Evolutionary conservation across 768 basidiomycete species (phyloP), one percentile per base, ranked within the genome.

Genomic region (Collybia nuda): DNA sequence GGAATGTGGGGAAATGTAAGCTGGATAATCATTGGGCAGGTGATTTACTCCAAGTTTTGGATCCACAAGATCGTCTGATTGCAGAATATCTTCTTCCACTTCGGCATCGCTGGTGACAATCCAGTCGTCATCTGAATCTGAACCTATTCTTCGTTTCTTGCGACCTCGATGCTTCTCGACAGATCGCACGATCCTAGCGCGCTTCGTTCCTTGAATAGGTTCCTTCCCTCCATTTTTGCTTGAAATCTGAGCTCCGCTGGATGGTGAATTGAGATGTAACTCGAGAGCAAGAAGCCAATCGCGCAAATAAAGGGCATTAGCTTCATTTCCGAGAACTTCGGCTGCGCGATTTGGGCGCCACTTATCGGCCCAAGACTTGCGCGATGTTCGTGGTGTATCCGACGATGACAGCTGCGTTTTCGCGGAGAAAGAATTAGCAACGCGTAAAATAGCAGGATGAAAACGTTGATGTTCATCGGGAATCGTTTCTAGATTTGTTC

Each of bases 261-360:
- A 47, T 17, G n/a, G 11, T 38, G 54, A 55, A 39, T 73, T 68
- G 17, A 78, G 65, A n/a, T 80, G 78, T 19, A 93, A 58, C 54
- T 82, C 80, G 11, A 90, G 76, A n/a, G 87, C 83, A 21, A 67
- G 67, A 42, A 95, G 73, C 93, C 93, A 95, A 44, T 88, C 81
- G 35, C 87, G 80, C 48, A 95, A 72, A 65, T 86, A 90, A 22
- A 74, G 57, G 0, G 92, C 86, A 43, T 81, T 79, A 7, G 67
- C 62, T 63, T 90, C 84, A 60, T 93, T 94, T 6, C 90, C 90
- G 1, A 96, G 72, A 3, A 93, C 82, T 53, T 94, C 81, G 19
- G 79, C 76, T 11, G 91, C 90, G 37, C 76, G 70, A 46, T 75
- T 77, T 21, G 93, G 93, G 17, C 80, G 82, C 80, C 88, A 94